Conservation (phyloP, 345 rosid species). For the Combretum micranthum region DNA sequence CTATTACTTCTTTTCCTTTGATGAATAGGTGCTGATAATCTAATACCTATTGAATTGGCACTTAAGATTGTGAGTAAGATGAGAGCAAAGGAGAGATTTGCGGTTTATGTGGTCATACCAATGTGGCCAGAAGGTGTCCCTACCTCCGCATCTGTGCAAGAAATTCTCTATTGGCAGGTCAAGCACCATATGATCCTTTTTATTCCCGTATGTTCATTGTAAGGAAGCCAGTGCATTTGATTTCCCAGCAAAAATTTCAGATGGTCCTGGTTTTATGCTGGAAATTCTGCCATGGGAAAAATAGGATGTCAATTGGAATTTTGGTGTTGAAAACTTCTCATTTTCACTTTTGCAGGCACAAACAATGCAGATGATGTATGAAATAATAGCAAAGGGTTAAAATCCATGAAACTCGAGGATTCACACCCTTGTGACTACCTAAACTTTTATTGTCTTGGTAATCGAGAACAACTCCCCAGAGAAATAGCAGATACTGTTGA, state of each 20-base stretch:
- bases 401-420: conserved; percentile 39
- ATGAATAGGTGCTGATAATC: conserved; percentile 75
- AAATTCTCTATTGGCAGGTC: conserved; percentile 94
- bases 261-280: too few species aligned
- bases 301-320: too few species aligned
- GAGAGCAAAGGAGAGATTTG: conserved; percentile 66
- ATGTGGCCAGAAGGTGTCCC: conserved; percentile 96
- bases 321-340: too few species aligned
- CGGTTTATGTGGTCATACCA: conserved; percentile 69
- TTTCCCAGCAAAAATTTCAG: too few species aligned
- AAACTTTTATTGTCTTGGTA: conserved; percentile 85
- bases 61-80: conserved; percentile 69
- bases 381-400: conserved; percentile 53
- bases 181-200: background rate
- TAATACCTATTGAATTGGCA: conserved; percentile 86
- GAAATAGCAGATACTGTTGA: conserved; percentile 10
- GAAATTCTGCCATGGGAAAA: too few species aligned
- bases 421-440: conserved; percentile 62
- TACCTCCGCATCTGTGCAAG: conserved; percentile 62
- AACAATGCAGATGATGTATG: conserved; percentile 86
- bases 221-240: too few species aligned
- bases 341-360: conserved; percentile 39
- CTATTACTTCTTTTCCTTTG: background rate
- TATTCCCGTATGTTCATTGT: background rate
- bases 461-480: conserved; percentile 45